A percentile compares a stretch with the other conserved stretches of the same genome.
Evolutionary conservation across 371 early-diverging fungal species (phyloP).

Genomic region (Apophysomyces elegans): DNA sequence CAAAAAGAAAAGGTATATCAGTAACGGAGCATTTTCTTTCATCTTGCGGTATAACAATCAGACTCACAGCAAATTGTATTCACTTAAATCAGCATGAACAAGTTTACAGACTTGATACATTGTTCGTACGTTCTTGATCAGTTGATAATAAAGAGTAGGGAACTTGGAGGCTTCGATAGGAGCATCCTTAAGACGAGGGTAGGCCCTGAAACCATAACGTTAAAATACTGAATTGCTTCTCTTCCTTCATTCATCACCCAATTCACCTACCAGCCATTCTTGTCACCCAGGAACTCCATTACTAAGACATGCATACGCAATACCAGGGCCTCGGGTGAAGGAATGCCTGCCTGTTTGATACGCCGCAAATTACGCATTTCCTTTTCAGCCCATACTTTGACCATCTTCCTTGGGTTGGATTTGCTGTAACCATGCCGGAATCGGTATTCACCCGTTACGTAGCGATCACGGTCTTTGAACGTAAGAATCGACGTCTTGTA

Average conservation of each 20-base stretch:
- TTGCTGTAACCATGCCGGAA: constrained; percentile 96
- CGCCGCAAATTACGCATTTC: constrained; percentile 99
- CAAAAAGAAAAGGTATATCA: neutral
- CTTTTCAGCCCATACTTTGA: constrained; percentile 99
- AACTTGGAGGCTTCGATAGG: constrained; percentile 71
- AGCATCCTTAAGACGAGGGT: constrained; percentile 97
- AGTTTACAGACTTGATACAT: constrained; percentile 96
- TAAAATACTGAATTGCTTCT: neutral
- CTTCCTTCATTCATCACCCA: neutral
- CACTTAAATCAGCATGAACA: constrained; percentile 99
- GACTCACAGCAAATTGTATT: constrained; percentile 96
- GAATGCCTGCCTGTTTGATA: constrained; percentile 89
- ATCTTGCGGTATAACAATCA: neutral
- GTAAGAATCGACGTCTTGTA: constrained; percentile 99
- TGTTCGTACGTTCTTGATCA: constrained; percentile 87
- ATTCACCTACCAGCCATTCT: constrained; percentile 77
- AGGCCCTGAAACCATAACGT: constrained; percentile 51
- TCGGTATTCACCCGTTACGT: constrained; percentile 97
- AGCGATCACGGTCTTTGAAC: constrained; percentile 99
- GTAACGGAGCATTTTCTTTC: neutral
- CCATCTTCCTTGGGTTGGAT: constrained; percentile 99
- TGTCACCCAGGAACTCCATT: constrained; percentile 96
- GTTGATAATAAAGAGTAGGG: constrained; percentile 85
- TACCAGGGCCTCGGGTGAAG: constrained; percentile 94
- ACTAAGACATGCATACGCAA: constrained; percentile 97